These are phyloP conservation scores for Monosporascus sp. DNA, from an alignment of 2,329 filamentous ascomycete species.

Conservation along the genomic window DNA sequence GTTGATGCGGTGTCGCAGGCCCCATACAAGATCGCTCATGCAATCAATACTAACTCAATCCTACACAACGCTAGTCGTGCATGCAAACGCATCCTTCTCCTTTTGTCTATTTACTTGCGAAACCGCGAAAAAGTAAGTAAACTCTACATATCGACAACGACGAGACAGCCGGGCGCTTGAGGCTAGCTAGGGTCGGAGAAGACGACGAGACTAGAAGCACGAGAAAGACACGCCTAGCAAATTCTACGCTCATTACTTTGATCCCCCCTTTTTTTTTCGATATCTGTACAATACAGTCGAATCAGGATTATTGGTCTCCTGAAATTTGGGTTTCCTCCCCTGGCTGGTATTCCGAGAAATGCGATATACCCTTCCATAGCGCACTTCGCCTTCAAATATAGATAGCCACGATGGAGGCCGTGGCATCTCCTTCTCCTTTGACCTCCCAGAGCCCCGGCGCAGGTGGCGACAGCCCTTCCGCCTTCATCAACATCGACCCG, in stretches of 20 bases:
- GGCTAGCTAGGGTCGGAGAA: too few species aligned
- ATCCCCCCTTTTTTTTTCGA: background rate
- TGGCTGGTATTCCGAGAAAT: slow-evolving; percentile 18
- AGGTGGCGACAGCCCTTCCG: slow-evolving; percentile 40
- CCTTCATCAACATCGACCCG: slow-evolving; percentile 60
- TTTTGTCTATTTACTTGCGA: background rate
- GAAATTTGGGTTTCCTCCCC: slow-evolving; percentile 2
- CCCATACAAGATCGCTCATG: too few species aligned
- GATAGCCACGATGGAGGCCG: slow-evolving; percentile 43
- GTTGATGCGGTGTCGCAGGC: background rate
- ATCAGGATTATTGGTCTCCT: slow-evolving; percentile 1
- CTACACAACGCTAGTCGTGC: background rate
- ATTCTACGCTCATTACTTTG: background rate
- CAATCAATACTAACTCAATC: background rate
- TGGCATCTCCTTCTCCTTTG: slow-evolving; percentile 42
- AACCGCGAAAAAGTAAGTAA: background rate
- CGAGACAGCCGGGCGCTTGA: background rate
- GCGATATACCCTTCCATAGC: slow-evolving; percentile 11
- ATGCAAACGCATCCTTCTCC: background rate
- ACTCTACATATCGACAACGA: background rate
- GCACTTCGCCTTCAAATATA: slow-evolving; percentile 8
- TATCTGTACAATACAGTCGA: background rate
- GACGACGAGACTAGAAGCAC: background rate
- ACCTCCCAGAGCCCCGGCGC: slow-evolving; percentile 33
- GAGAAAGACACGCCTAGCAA: background rate